Base-by-base conservation (phyloP, 495 filamentous ascomycete genomes). In the Tuber indicum region DNA sequence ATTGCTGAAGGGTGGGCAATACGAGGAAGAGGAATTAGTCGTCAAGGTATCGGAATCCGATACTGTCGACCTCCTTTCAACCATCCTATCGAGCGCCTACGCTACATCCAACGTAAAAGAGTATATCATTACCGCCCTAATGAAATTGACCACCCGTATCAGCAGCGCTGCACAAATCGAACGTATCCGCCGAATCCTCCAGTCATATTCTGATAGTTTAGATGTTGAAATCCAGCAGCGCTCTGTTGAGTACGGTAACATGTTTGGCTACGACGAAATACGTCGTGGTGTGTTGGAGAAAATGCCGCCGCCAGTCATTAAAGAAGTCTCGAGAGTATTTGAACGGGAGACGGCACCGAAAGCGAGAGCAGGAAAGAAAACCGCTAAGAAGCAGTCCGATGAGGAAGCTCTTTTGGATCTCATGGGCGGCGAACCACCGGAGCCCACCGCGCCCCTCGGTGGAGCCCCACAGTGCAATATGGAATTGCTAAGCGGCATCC, bases 221-320 rank as follows among this genome's bases (percentile, higher is more conserved):
- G 95, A 97, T 83, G 90, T 98, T 69, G 96, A 99, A 84, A 92
- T 98, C 14, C 96, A 99, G 83, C 96, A 99, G 85, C 89, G 96
- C 82, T 91, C 94, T 17, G 94, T 97, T 23, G 96, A 99, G 84
- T 99, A 97, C 79, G 91, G 90, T 71, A 98, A 99, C 82, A 88
- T 99, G 21, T 98, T 99, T 80, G 89, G 89, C 1, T 94, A 92
- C 78, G 94, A 99, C 76, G 88, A 94, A 72, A 92, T 99, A 75
- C 91, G 95, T 43, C 88, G 89, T 69, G 96, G 96, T 72, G 96
- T 99, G 17, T 87, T 99, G 2, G 96, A 99, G 85, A 93, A 94
- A 83, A 99, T 99, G 96, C 96, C 96, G 19, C 89, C 95, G 4
- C 96, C 96, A 12, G 94, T 98, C 84, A 98, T 98, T 81, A 93